Percentiles rank a stretch among this genome's conserved stretches.
Conservation (phyloP, 2,329 filamentous ascomycete genomes). For the Claviceps monticola region DNA sequence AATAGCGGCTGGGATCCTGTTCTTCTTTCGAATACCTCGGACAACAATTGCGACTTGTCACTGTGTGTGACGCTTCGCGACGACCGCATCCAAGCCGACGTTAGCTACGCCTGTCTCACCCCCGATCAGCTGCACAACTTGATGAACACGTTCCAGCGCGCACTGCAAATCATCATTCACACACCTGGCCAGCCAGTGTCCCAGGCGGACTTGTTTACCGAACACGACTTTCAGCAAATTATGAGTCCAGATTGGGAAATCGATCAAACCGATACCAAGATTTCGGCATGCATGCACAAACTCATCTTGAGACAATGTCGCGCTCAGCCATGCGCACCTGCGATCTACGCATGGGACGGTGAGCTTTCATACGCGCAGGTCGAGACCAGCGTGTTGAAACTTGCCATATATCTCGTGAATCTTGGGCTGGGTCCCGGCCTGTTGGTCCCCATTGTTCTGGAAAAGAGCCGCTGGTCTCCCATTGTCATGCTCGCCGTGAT, state of each 20-base stretch:
- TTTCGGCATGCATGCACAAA: slow-evolving; percentile 29
- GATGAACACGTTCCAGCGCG: slow-evolving; percentile 37
- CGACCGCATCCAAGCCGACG: slow-evolving; percentile 27
- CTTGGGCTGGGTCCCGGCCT: slow-evolving; percentile 37
- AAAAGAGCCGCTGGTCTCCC: slow-evolving; percentile 56
- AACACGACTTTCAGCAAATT: slow-evolving; percentile 40
- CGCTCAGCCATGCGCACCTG: slow-evolving; percentile 24
- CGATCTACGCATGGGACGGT: slow-evolving; percentile 32
- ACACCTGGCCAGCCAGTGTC: slow-evolving; percentile 27
- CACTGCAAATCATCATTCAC: slow-evolving; percentile 32
- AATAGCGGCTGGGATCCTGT: slow-evolving; percentile 6
- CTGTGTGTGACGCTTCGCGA: slow-evolving; percentile 29
- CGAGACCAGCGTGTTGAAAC: slow-evolving; percentile 21
- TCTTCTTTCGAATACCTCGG: slow-evolving; percentile 5
- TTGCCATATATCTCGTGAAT: slow-evolving; percentile 32
- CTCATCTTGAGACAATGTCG: slow-evolving; percentile 28
- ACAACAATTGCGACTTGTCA: slow-evolving; percentile 30
- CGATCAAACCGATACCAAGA: slow-evolving; percentile 23
- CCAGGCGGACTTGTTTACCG: slow-evolving; percentile 38
- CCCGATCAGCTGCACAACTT: slow-evolving; percentile 32
- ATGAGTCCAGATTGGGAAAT: slow-evolving; percentile 35
- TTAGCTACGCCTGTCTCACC: slow-evolving; percentile 30
- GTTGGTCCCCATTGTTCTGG: slow-evolving; percentile 52
- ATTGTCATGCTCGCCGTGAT: slow-evolving; percentile 55
- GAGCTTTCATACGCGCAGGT: slow-evolving; percentile 28